These are phyloP conservation scores for Cyberlindnera petersonii DNA, from an alignment of 805 yeast species.

Conservation along the genomic window DNA sequence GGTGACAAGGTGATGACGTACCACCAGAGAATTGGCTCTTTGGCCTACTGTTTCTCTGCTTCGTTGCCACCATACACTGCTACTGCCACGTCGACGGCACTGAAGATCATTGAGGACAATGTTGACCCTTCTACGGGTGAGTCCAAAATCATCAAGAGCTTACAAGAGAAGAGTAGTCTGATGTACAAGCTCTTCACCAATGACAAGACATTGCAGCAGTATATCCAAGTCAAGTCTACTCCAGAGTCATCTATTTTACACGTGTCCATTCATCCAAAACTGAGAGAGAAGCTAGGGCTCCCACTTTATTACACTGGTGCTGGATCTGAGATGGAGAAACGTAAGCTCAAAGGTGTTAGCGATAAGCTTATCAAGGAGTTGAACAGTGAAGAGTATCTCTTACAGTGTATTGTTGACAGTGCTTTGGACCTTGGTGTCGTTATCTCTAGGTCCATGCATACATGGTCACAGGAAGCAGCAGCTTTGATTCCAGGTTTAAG, in stretches of 20 bases:
- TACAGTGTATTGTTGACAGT: conserved; percentile 63
- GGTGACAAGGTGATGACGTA: conserved; percentile 80
- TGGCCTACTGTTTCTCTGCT: conserved; percentile 91
- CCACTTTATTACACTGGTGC: conserved; percentile 37
- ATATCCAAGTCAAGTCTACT: conserved; percentile 51
- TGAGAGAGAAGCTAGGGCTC: conserved; percentile 40
- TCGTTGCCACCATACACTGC: conserved; percentile 92
- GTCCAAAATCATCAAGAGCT: conserved; percentile 31
- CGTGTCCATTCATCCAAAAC: conserved; percentile 50
- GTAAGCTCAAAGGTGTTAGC: conserved; percentile 31
- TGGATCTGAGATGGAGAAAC: conserved; percentile 24
- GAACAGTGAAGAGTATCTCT: conserved; percentile 50
- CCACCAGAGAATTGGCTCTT: conserved; percentile 88
- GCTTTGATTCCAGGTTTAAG: conserved; percentile 63
- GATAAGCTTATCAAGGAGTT: conserved; percentile 33
- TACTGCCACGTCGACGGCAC: conserved; percentile 51
- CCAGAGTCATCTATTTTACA: conserved; percentile 66
- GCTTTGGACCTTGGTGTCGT: conserved; percentile 52
- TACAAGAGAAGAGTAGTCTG: conserved; percentile 38
- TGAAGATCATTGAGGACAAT: conserved; percentile 44
- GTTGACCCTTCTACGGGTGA: conserved; percentile 36
- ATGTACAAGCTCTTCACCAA: conserved; percentile 40
- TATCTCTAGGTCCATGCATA: conserved; percentile 58
- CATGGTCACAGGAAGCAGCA: conserved; percentile 69
- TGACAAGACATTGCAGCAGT: conserved; percentile 34